Evolutionary conservation across 2,329 filamentous ascomycete species (phyloP).

Genomic region (Xylariaceae sp.): DNA sequence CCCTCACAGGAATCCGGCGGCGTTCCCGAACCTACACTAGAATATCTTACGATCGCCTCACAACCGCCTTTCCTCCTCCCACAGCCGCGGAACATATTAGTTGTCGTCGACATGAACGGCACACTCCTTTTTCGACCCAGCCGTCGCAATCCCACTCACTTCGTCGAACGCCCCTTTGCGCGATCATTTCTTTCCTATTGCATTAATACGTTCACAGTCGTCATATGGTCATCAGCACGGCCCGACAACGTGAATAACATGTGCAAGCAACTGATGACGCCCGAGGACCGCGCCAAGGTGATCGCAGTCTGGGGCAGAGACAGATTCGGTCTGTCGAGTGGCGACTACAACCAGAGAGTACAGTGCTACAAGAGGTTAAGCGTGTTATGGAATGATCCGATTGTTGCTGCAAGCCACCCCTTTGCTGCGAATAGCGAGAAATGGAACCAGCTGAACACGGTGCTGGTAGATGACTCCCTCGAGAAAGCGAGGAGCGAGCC

Average conservation of each 20-base stretch:
- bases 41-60: constrained; percentile 66
- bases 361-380: constrained; percentile 90
- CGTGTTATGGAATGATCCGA: constrained; percentile 68
- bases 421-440: constrained; percentile 44
- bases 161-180: constrained; percentile 73
- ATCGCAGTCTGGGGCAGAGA: constrained; percentile 81
- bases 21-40: constrained; percentile 63
- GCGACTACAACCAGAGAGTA: constrained; percentile 73
- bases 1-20: constrained; percentile 56
- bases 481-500: constrained; percentile 86
- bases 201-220: constrained; percentile 76
- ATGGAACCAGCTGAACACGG: constrained; percentile 86
- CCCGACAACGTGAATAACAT: constrained; percentile 75
- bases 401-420: constrained; percentile 54
- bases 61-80: constrained; percentile 50
- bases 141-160: constrained; percentile 55
- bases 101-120: constrained; percentile 93
- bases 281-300: constrained; percentile 59
- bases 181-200: constrained; percentile 74
- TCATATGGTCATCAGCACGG: constrained; percentile 89
- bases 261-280: constrained; percentile 68
- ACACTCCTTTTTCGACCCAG: constrained; percentile 79
- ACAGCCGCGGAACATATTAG: constrained; percentile 69
- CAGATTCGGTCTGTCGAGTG: constrained; percentile 68
- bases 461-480: constrained; percentile 84